Conservation (phyloP, 2,329 filamentous ascomycete genomes). For the Cryphonectria naterciae region DNA sequence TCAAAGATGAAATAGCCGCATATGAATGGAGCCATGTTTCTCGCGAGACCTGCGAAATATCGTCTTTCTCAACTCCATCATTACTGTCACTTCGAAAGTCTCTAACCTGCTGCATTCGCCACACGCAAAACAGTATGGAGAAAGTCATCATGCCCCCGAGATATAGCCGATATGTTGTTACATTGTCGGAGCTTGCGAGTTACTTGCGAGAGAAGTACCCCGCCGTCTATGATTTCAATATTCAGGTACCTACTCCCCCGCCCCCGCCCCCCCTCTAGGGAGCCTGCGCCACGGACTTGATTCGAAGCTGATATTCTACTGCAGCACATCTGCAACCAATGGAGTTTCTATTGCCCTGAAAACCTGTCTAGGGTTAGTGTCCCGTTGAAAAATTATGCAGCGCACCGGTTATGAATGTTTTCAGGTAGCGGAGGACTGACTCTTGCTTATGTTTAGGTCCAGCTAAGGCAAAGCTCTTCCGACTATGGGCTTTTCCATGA, state of each 20-base stretch:
- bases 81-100: not conserved
- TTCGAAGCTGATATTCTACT: not conserved
- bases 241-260: conserved; percentile 18
- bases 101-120: not conserved
- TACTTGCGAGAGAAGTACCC: conserved; percentile 23
- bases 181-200: conserved; percentile 9
- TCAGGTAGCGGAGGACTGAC: not conserved
- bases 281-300: not conserved
- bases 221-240: conserved; percentile 21
- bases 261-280: not conserved
- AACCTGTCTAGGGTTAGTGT: conserved; percentile 22
- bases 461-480: conserved; percentile 11
- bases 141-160: conserved; percentile 22
- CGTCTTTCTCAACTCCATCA: not conserved
- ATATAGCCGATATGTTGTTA: conserved; percentile 24
- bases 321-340: conserved; percentile 28
- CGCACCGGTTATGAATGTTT: not conserved
- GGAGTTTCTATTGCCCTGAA: conserved; percentile 25
- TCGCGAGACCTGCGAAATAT: not conserved
- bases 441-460: not conserved
- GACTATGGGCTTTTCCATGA: not conserved
- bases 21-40: not conserved
- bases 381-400: not conserved
- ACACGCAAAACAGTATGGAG: conserved; percentile 11
- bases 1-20: not conserved